Conservation (phyloP, 202 grass and related monocot genomes). For the Brachypodium distachyon region DNA sequence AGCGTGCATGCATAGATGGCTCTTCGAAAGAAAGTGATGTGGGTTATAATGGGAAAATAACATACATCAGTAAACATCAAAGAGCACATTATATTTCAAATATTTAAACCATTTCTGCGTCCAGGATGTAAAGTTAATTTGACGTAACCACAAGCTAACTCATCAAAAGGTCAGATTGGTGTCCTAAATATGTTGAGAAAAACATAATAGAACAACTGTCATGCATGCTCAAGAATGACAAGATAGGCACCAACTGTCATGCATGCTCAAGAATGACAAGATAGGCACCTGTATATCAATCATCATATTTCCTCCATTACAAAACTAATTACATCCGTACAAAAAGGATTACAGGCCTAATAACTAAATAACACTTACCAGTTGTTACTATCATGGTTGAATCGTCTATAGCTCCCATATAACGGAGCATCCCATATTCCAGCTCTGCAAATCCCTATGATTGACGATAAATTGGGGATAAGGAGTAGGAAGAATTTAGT, state of each 20-base stretch:
- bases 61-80: background rate
- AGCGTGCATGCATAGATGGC: background rate
- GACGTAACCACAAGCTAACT: background rate
- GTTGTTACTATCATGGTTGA: slow-evolving; percentile 82
- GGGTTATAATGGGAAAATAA: background rate
- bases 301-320: background rate
- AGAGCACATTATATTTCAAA: background rate
- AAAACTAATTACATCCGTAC: background rate
- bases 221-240: background rate
- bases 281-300: background rate
- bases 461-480: background rate
- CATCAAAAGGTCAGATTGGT: background rate
- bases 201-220: background rate
- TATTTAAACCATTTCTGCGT: background rate
- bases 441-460: slow-evolving; percentile 86
- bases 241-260: background rate
- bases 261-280: background rate
- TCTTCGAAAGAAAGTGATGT: background rate
- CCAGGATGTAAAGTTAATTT: background rate
- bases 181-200: background rate
- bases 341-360: background rate
- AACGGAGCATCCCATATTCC: slow-evolving; percentile 91
- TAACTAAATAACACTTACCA: slow-evolving; percentile 37
- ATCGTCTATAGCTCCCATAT: slow-evolving; percentile 91
- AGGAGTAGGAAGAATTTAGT: background rate